A percentile compares a stretch with the other conserved stretches of the same genome.
These are phyloP conservation scores for Dorcoceras hygrometricum DNA, from an alignment of 257 asterid genomes.

Conservation along the genomic window DNA sequence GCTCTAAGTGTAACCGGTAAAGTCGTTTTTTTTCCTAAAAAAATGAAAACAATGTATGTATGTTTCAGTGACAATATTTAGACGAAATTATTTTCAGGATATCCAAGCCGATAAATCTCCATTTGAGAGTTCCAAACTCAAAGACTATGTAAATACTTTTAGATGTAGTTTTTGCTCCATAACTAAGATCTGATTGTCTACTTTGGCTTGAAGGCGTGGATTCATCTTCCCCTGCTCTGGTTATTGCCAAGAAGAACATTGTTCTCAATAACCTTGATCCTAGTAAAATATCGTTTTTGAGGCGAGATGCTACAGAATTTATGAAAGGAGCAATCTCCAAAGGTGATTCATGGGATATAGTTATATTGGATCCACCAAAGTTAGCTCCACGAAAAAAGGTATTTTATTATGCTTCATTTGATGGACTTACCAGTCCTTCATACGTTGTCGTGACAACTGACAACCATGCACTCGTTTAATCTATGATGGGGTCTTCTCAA, in stretches of 20 bases:
- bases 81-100: neutral
- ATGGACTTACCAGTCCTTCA: conserved; percentile 8
- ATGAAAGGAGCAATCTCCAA: conserved; percentile 71
- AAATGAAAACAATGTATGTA: neutral
- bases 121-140: neutral
- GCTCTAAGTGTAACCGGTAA: conserved; percentile 78
- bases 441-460: neutral
- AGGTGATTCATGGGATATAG: conserved; percentile 80
- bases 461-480: conserved; percentile 6
- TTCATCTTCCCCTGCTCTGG: conserved; percentile 81
- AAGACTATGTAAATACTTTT: conserved; percentile 7
- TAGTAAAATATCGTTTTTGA: conserved; percentile 50
- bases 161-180: neutral
- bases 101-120: neutral
- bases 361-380: conserved; percentile 91
- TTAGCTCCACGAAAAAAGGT: conserved; percentile 86
- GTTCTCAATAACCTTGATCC: conserved; percentile 60
- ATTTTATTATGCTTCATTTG: conserved; percentile 8
- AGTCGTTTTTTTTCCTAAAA: conserved; percentile 1
- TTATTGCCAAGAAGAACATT: conserved; percentile 71
- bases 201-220: conserved; percentile 63
- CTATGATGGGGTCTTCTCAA: neutral
- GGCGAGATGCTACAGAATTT: conserved; percentile 73
- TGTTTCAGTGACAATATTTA: neutral
- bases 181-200: conserved; percentile 22